Base-by-base conservation (phyloP, 306 rosid genomes). In the Gastrolobium bilobum region DNA sequence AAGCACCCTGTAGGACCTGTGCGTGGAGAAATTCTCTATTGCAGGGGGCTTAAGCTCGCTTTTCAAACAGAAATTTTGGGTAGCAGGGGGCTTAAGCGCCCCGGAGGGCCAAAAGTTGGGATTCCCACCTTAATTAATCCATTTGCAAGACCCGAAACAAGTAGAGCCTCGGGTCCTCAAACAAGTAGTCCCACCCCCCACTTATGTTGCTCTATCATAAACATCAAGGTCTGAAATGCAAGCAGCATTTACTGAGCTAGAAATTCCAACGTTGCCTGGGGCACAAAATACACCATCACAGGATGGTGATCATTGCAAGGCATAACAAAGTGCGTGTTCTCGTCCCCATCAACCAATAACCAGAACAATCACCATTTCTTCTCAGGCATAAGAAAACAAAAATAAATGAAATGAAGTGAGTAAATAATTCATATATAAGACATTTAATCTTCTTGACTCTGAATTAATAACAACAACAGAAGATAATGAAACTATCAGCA, bases 321-420 rank as follows among this genome's bases (percentile, higher is more conserved):
- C 99, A 86, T 91, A 86, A 84, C 99, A 93, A 48, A 95, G 98
- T 10, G 98, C 98, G n/a, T 93, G 97, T n/a, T 95, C 99, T 53
- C 97, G 91, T 10, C 99, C 97, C 10, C 99, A 98, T 82, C 98
- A 98, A 42, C 99, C 98, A 83, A 95, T 89, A 58, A 95, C 98
- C 86, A 93, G 81, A 54, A 89, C 93, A 72, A 59, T 68, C 84
- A 91, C 85, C 77, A 60, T 79, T 65, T 87, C 90, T 71, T 69
- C 92, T 67, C 10, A 50, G 73, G 26, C 76, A 84, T 50, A 3
- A 78, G 48, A 42, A 46, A 53, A 73, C 50, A 15, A 38, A 26
- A 66, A 75, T 59, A 59, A 69, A 46, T 47, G 34, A 74, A 10
- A 68, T 46, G 4, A 63, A 54, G 52, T 13, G 29, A 53, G 64